A percentile compares a stretch with the other conserved stretches of the same genome.
Conservation (phyloP, 306 rosid genomes). For the Glycyrrhiza uralensis region DNA sequence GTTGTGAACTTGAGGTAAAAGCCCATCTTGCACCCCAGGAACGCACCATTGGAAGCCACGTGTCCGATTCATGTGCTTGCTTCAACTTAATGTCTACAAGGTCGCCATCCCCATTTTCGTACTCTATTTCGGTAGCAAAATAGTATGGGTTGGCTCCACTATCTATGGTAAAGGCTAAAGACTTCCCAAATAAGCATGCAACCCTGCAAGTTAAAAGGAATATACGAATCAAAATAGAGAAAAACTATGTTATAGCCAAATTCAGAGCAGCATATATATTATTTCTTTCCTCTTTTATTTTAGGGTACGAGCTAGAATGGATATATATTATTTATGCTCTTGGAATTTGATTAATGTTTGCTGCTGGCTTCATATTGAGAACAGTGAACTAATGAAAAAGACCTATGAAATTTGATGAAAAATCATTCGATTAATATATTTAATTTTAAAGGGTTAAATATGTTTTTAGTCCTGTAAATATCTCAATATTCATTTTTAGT, state of each 20-base stretch:
- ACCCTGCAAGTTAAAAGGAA: too few relatives aligned
- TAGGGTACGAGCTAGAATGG: too few relatives aligned
- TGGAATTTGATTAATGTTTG: not conserved
- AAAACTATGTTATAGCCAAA: not conserved
- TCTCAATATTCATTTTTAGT: too few relatives aligned
- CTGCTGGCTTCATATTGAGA: not conserved
- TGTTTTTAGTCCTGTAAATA: too few relatives aligned
- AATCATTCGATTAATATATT: too few relatives aligned
- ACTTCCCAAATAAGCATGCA: constrained; percentile 41
- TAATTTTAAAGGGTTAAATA: too few relatives aligned
- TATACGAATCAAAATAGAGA: too few relatives aligned
- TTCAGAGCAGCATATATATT: not conserved
- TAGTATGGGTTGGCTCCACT: constrained; percentile 40
- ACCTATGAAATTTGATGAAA: too few relatives aligned
- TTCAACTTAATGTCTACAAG: constrained; percentile 36
- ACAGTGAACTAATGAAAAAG: not conserved
- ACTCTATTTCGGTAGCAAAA: constrained; percentile 47
- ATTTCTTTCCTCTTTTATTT: not conserved
- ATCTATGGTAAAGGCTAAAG: constrained; percentile 39
- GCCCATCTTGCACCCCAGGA: constrained; percentile 76
- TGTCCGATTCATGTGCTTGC: constrained; percentile 13
- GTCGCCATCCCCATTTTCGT: constrained; percentile 53
- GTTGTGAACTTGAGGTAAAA: constrained; percentile 17
- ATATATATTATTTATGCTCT: not conserved
- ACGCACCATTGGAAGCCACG: constrained; percentile 53